Base-by-base conservation (phyloP, 495 filamentous ascomycete species). In the Tuber microsphaerosporum region DNA sequence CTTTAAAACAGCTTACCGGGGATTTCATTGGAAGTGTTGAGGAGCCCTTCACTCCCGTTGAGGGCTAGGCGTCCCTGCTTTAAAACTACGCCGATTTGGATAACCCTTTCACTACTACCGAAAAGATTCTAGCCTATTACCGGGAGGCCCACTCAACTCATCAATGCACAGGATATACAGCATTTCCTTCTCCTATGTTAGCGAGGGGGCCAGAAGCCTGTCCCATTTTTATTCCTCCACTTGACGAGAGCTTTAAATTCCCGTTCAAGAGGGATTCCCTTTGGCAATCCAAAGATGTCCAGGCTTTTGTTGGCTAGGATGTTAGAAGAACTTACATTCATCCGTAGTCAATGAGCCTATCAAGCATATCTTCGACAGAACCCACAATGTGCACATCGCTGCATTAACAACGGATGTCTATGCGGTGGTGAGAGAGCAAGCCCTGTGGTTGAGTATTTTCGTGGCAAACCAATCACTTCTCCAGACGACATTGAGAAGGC, bases 261-360 rank as follows among this genome's bases (percentile, higher is more conserved):
- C 98, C 91, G 86, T 98, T 99, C 90, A 99, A 99, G 90, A 99
- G 98, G 85, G 95, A 99, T 84, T 97, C 94, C 26, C 89, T 99
- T 42, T 99, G 95, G 95, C 95, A 99, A 85, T 97, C 94, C 0
- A 95, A 99, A 84, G 94, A 98, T 82, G 88, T 99, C 19, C 94
- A 93, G 77, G 95, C 95, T 48, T 94, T 99, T 80, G 92, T 97
- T 71, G 94, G 87, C 78, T 94, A 97, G 84, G 95, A 99, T 84
- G 95, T 97, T 73, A 93, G 92, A 65, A 88, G 95, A 75, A 94
- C 93, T 12, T 97, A 93, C 86, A 97, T 99, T 84, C 86, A 98
- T 73, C 95, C 51, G 86, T 90, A 37, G 89, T 97, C 39, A 93
- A 99, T 81, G 94, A 98, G 85, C 93, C 94, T 14, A 91, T 97